Evolutionary conservation across 225 moss, liverwort and hornwort genomes (phyloP).

Genomic region (Polytrichum formosum): DNA sequence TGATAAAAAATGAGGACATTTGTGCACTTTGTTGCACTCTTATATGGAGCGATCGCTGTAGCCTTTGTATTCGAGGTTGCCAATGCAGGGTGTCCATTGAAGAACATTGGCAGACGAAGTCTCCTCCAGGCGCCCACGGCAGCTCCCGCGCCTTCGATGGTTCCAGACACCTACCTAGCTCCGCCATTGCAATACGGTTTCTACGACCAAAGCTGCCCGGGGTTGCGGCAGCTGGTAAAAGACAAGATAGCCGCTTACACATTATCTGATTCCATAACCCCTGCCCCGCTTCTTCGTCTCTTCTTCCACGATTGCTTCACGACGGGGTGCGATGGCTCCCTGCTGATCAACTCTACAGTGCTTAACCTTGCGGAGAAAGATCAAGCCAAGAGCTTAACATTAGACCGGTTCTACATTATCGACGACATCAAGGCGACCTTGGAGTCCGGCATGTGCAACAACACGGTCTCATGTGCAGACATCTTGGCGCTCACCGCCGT

Average conservation of each 20-base stretch:
- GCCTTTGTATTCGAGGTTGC: slow-evolving; percentile 2
- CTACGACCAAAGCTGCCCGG: slow-evolving; percentile 39
- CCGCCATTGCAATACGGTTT: slow-evolving; percentile 19
- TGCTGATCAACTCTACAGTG: slow-evolving; percentile 57
- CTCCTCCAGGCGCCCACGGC: slow-evolving; percentile 18
- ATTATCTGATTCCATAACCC: slow-evolving; percentile 32
- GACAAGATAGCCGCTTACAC: slow-evolving; percentile 19
- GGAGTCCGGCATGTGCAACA: slow-evolving; percentile 40
- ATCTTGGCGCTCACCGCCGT: slow-evolving; percentile 39
- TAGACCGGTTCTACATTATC: slow-evolving; percentile 46
- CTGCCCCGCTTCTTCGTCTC: slow-evolving; percentile 51
- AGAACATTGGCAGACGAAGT: slow-evolving; percentile 17
- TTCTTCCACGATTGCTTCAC: slow-evolving; percentile 88
- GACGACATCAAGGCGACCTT: slow-evolving; percentile 48
- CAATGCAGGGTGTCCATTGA: slow-evolving; percentile 21
- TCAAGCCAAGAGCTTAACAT: slow-evolving; percentile 36
- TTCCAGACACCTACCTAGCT: not conserved
- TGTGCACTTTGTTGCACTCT: not conserved
- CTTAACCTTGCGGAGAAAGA: slow-evolving; percentile 68
- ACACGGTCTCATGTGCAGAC: slow-evolving; percentile 63
- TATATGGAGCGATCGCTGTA: too few species aligned
- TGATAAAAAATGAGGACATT: not conserved
- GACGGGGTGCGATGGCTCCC: slow-evolving; percentile 67
- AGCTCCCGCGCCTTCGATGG: slow-evolving; percentile 11
- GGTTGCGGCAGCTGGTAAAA: slow-evolving; percentile 30